phyloP scores from a whole-genome alignment of 2,329 filamentous ascomycete species.

The Lecanosticta acicola region DNA sequence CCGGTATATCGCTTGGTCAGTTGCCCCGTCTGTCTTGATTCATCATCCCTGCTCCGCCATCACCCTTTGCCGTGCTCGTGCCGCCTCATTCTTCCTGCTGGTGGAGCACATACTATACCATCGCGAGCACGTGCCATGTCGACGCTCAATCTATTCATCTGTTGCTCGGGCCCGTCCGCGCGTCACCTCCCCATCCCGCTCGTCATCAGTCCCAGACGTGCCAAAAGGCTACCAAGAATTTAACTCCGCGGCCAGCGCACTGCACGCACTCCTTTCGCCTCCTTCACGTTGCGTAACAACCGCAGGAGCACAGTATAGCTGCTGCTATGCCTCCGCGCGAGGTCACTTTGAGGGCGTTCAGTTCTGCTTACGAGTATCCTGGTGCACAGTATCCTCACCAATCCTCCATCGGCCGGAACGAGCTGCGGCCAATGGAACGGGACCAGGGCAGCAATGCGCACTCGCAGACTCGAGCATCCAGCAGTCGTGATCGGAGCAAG shows the following conservation, averaged over 20 bases:
- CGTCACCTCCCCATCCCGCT: conserved; percentile 1
- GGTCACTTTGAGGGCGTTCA: conserved; percentile 20
- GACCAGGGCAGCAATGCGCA: conserved; percentile 4
- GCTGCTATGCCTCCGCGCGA: conserved; percentile 9
- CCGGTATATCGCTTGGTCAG: conserved; percentile 25
- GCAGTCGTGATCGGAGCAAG: conserved; percentile 16
- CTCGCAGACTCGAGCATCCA: conserved; percentile 3
- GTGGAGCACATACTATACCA: not conserved
- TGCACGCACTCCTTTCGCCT: not conserved
- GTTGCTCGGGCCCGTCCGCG: conserved; percentile 1
- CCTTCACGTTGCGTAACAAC: conserved; percentile 1
- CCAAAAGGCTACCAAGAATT: not conserved
- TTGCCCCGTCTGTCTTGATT: conserved; percentile 1
- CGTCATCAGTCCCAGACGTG: not conserved
- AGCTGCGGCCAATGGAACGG: conserved; percentile 23
- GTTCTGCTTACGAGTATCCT: conserved; percentile 19
- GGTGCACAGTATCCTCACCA: conserved; percentile 24
- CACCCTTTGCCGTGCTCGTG: no score
- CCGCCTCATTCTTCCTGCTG: not conserved
- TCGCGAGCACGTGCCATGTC: not conserved
- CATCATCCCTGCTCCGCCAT: not conserved
- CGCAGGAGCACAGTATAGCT: conserved; percentile 1
- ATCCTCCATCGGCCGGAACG: conserved; percentile 20
- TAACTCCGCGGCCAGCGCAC: not conserved
- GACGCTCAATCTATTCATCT: conserved; percentile 4